Evolutionary conservation across 139 green algal species (phyloP).

Genomic region (Desmodesmus armatus): DNA sequence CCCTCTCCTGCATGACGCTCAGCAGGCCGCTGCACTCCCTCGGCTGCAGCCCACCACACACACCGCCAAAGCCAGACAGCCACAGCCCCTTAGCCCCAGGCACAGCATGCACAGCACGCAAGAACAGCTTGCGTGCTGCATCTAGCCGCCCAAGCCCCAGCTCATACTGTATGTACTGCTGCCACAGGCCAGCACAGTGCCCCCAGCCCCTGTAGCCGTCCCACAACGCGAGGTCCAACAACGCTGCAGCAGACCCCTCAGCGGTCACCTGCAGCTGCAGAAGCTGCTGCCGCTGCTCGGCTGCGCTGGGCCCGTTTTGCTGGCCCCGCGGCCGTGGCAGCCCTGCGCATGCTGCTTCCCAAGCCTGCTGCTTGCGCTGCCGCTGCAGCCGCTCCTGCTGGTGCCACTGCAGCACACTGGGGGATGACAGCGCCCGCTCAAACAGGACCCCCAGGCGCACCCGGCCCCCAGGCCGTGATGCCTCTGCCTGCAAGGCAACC

Average conservation of each 20-base stretch:
- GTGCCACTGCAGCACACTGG: neutral
- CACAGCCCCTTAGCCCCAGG: constrained; percentile 84
- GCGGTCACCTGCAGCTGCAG: neutral
- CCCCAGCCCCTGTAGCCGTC: constrained; percentile 26
- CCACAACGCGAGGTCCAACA: constrained; percentile 2
- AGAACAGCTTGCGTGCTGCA: constrained; percentile 70
- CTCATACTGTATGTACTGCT: constrained; percentile 57
- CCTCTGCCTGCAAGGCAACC: constrained; percentile 27
- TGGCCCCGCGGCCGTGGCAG: constrained; percentile 14
- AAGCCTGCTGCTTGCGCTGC: neutral
- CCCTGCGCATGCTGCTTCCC: neutral
- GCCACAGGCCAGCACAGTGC: constrained; percentile 63
- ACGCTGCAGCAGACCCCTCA: neutral
- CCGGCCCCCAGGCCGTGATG: constrained; percentile 24
- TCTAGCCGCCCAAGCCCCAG: constrained; percentile 23
- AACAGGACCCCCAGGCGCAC: constrained; percentile 48
- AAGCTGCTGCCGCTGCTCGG: neutral
- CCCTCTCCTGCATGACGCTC: constrained; percentile 76
- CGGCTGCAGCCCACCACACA: constrained; percentile 54
- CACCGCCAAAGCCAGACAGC: constrained; percentile 70
- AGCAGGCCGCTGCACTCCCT: constrained; percentile 76
- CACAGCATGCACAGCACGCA: constrained; percentile 79
- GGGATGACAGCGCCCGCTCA: constrained; percentile 42
- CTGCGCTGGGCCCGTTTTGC: neutral
- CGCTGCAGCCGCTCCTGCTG: constrained; percentile 29